Conservation (phyloP, 495 filamentous ascomycete genomes). For the Lasiosphaeria hispida region DNA sequence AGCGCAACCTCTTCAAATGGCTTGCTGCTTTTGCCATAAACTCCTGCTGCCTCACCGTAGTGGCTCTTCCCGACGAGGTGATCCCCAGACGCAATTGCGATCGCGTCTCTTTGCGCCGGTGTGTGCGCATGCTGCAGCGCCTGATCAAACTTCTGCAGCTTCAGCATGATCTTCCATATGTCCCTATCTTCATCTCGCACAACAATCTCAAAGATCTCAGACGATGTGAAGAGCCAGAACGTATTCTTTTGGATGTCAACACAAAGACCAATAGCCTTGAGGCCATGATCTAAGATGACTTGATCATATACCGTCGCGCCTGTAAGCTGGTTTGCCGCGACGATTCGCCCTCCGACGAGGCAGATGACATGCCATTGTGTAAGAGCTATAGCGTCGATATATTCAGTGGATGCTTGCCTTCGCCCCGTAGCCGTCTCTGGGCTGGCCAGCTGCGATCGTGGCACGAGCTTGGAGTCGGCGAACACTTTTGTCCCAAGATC, state of each 20-base stretch:
- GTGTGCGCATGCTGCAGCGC: conserved; percentile 77
- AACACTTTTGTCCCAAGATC: conserved; percentile 67
- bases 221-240: conserved; percentile 89
- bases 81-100: conserved; percentile 87
- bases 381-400: conserved; percentile 74
- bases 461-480: conserved; percentile 68
- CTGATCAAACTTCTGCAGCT: conserved; percentile 79
- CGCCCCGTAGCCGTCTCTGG: conserved; percentile 63
- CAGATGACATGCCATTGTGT: conserved; percentile 93
- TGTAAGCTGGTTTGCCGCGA: conserved; percentile 82
- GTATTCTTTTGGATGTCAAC: conserved; percentile 91
- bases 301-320: conserved; percentile 84
- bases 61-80: conserved; percentile 74
- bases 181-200: conserved; percentile 87
- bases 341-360: conserved; percentile 74
- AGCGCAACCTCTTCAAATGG: conserved; percentile 94
- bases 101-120: conserved; percentile 76
- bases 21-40: conserved; percentile 94
- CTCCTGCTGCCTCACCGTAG: conserved; percentile 78
- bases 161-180: conserved; percentile 88
- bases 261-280: conserved; percentile 73
- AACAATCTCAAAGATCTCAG: conserved; percentile 91
- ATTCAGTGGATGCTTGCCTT: conserved; percentile 61
- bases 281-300: conserved; percentile 74
- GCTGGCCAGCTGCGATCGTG: conserved; percentile 66